These are phyloP conservation scores for Cynara cardunculus DNA, from an alignment of 129 eudicot genomes.

Conservation along the genomic window DNA sequence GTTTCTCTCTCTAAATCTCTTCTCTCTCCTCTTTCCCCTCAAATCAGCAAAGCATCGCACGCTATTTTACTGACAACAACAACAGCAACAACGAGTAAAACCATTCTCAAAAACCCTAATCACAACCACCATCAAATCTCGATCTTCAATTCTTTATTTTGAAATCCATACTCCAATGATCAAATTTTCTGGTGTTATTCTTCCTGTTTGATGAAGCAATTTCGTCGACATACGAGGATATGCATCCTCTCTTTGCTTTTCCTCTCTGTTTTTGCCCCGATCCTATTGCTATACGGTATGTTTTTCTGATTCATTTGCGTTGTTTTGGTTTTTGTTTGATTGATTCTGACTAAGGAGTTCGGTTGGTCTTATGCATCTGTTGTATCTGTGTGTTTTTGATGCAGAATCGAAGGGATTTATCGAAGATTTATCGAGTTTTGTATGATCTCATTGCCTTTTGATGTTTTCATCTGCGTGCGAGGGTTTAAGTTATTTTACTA, in stretches of 20 bases:
- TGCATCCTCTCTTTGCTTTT: conserved; percentile 79
- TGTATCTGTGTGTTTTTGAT: conserved; percentile 5
- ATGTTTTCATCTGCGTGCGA: not conserved
- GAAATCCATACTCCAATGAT: conserved; percentile 3
- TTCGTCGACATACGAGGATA: conserved; percentile 66
- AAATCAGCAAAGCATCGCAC: conserved; percentile 30
- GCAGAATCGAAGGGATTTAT: conserved; percentile 53
- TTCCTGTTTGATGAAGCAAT: conserved; percentile 57
- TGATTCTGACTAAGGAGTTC: not conserved
- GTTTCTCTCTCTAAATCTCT: conserved; percentile 29
- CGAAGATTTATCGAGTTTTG: conserved; percentile 69
- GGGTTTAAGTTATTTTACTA: not conserved
- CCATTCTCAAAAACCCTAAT: conserved; percentile 42
- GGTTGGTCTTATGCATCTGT: not conserved
- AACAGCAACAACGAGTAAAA: not conserved
- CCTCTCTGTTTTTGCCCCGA: conserved; percentile 63
- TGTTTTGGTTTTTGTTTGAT: conserved; percentile 1
- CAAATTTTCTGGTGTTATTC: not conserved
- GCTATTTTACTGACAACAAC: conserved; percentile 20
- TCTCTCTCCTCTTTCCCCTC: conserved; percentile 3
- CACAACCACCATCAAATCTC: not conserved
- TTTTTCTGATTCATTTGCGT: not conserved
- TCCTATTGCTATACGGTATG: conserved; percentile 50
- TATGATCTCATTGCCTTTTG: conserved; percentile 33
- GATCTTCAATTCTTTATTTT: conserved; percentile 7